Base-by-base conservation (phyloP, 2,329 filamentous ascomycete species). In the Ophiostoma quercus region DNA sequence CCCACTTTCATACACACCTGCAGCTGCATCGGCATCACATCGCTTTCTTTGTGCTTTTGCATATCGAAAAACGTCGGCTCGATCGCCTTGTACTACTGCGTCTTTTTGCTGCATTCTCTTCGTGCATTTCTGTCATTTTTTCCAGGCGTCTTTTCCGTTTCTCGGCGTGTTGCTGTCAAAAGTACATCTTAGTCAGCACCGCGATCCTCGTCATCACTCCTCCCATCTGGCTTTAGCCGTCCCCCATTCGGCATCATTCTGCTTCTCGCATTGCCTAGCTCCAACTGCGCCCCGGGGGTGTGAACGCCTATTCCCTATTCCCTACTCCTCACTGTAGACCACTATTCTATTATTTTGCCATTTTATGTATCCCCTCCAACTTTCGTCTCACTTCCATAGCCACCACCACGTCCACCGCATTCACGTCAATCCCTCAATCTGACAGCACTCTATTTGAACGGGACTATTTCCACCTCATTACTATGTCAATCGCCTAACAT, bases 31-130 rank as follows among this genome's bases (percentile, higher is more conserved):
- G 19, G 47, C 19, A 54, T 54, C 47, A 3, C n/a, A 54, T 22
- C n/a, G 47, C 47, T 25, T 43, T 43, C 47, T 54, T 54, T 54
- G 47, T 25, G 2, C 41, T 43, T 22, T 9, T 54, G 47, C 47
- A 43, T 43, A 43, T 6, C 3, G 12, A 43, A 16, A 43, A 14
- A 8, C 22, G n/a, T 54, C 22, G 47, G 47, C 47, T 54, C 22
- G 47, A 54, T 54, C 47, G 47, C 47, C 47, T 54, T 54, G 47
- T 54, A 54, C 47, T 22, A 54, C 47, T 54, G n/a, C n/a, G n/a
- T 12, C 6, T n/a, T n/a, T 54, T 22, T 54, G 47, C 7, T 54
- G 47, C n/a, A 54, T 22, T 22, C 22, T 9, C 19, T 22, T 54
- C 6, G 19, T 29, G 25, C 25, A 29, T 29, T n/a, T 19, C 19